Evolutionary conservation across 495 filamentous ascomycete genomes (phyloP).

Genomic region (Clohesyomyces aquaticus): DNA sequence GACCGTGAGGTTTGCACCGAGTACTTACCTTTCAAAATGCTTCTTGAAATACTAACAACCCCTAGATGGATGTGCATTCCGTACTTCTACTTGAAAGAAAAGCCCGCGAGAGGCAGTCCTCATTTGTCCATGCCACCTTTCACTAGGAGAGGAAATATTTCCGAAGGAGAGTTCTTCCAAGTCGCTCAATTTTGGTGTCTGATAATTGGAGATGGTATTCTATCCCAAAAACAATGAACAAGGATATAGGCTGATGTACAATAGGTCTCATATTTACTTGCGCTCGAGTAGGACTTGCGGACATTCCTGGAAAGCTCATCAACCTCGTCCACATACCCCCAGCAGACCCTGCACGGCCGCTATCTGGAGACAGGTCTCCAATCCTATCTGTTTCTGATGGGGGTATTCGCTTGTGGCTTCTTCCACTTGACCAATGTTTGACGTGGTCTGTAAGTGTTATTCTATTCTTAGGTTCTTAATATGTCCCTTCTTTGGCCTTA

Average conservation of each 20-base stretch:
- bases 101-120: not conserved
- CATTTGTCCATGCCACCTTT: slow-evolving; percentile 3
- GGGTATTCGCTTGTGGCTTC: slow-evolving; percentile 14
- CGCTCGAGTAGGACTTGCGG: slow-evolving; percentile 2
- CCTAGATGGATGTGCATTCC: slow-evolving; percentile 9
- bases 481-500: too few relatives aligned
- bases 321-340: slow-evolving; percentile 8
- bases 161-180: slow-evolving; percentile 16
- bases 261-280: slow-evolving; percentile 11
- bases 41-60: too few relatives aligned
- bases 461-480: not conserved
- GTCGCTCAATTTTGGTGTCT: slow-evolving; percentile 26
- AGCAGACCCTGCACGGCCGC: slow-evolving; percentile 4
- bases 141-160: not conserved
- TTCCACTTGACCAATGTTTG: slow-evolving; percentile 14
- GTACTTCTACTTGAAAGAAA: slow-evolving; percentile 18
- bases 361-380: slow-evolving; percentile 14
- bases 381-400: slow-evolving; percentile 15
- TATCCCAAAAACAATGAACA: not conserved
- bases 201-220: slow-evolving; percentile 16
- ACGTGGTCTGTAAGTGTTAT: slow-evolving; percentile 19
- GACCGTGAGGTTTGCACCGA: slow-evolving; percentile 1
- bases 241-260: not conserved
- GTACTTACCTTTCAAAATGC: too few relatives aligned
- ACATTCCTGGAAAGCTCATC: slow-evolving; percentile 15